Percentiles rank a stretch among this genome's conserved stretches.
Conservation (phyloP, 148 eudicot species). For the Rhododendron kiyosumense region DNA sequence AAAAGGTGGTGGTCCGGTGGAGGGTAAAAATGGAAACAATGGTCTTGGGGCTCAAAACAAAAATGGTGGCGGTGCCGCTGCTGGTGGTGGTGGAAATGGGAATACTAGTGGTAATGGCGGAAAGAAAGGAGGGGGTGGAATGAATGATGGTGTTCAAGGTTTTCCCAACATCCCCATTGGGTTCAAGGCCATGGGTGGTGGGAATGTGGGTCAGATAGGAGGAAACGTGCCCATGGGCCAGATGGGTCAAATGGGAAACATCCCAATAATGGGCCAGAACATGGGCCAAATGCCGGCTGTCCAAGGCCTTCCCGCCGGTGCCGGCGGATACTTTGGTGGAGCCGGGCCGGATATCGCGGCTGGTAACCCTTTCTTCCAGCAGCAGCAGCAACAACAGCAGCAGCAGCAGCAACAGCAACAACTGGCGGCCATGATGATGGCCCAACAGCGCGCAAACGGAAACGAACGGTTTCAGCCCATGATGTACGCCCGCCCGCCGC, state of each 20-base stretch:
- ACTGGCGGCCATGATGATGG: conserved; percentile 79
- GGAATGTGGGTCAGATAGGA: conserved; percentile 49
- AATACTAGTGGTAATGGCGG: conserved; percentile 32
- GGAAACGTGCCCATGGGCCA: conserved; percentile 43
- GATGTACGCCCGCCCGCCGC: conserved; percentile 91
- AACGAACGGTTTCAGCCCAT: conserved; percentile 84
- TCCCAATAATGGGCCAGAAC: conserved; percentile 76
- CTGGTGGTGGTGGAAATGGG: conserved; percentile 35
- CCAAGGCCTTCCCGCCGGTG: conserved; percentile 61
- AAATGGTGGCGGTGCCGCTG: conserved; percentile 28
- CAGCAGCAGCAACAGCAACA: conserved; percentile 34
- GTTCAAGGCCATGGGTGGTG: conserved; percentile 40
- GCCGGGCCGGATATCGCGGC: conserved; percentile 54
- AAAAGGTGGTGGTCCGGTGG: conserved; percentile 14
- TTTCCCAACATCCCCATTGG: conserved; percentile 26
- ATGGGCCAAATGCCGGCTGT: conserved; percentile 61
- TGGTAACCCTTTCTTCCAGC: conserved; percentile 54
- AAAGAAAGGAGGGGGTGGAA: conserved; percentile 18
- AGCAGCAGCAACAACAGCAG: not conserved
- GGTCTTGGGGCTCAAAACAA: conserved; percentile 23
- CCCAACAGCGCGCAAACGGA: conserved; percentile 75
- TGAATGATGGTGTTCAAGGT: conserved; percentile 33
- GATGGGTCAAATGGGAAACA: conserved; percentile 58
- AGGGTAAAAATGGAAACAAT: conserved; percentile 36
- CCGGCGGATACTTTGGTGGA: conserved; percentile 40